A percentile compares a stretch with the other conserved stretches of the same genome.
These are phyloP conservation scores for Glycine tomentella DNA, from an alignment of 306 rosid species.

Conservation along the genomic window DNA sequence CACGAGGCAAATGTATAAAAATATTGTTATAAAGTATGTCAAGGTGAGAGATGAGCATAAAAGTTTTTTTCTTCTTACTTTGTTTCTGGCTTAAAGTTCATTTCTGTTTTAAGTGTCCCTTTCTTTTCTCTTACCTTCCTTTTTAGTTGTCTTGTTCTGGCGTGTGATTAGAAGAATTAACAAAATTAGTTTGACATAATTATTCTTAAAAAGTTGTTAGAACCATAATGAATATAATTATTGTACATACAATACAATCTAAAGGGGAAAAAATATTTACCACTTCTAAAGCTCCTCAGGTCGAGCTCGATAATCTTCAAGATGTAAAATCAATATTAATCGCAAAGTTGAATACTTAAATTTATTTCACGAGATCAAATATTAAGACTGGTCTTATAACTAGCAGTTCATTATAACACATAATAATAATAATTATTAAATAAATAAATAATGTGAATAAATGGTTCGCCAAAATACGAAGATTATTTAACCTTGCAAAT, in stretches of 20 bases:
- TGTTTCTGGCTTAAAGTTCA: constrained; percentile 30
- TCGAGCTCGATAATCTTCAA: too few species aligned
- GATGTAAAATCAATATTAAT: too few species aligned
- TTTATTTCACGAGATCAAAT: neutral
- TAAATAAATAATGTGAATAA: too few species aligned
- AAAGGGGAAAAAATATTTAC: neutral
- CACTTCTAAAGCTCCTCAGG: too few species aligned
- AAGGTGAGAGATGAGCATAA: constrained; percentile 30
- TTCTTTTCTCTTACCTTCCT: neutral
- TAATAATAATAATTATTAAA: too few species aligned
- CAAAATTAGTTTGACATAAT: neutral
- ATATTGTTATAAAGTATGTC: constrained; percentile 22
- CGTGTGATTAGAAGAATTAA: constrained; percentile 3
- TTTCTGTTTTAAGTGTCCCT: constrained; percentile 42
- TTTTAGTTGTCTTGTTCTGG: constrained; percentile 25
- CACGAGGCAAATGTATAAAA: constrained; percentile 29
- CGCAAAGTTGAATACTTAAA: neutral
- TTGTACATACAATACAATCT: neutral
- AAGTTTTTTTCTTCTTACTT: neutral
- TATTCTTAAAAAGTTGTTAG: neutral
- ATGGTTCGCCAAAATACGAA: neutral
- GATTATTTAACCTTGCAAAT: neutral
- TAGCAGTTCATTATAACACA: too few species aligned
- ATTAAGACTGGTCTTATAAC: neutral
- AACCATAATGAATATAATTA: neutral